A percentile compares a stretch with the other conserved stretches of the same genome.
Evolutionary conservation across 1,284 basidiomycete species (phyloP).

Genomic region (Malassezia cuniculi): DNA sequence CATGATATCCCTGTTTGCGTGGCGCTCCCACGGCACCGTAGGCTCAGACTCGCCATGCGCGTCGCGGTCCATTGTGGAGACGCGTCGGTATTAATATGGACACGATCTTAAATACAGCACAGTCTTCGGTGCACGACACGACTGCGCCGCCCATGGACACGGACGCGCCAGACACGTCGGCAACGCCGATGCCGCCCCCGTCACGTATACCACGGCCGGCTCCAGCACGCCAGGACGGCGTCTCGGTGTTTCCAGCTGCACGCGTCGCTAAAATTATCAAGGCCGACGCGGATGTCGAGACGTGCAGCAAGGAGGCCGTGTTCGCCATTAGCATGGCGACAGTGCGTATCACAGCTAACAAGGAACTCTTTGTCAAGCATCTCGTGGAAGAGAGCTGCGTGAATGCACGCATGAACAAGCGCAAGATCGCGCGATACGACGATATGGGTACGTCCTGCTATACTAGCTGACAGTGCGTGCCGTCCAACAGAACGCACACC

Average conservation of each 20-base stretch:
- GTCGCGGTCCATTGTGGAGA: too few relatives aligned
- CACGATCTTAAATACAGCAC: too few relatives aligned
- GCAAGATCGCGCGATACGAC: conserved; percentile 29
- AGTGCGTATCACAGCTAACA: conserved; percentile 4
- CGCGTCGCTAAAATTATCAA: conserved; percentile 33
- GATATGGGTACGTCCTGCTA: conserved; percentile 19
- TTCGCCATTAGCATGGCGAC: conserved; percentile 32
- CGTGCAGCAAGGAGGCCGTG: conserved; percentile 34
- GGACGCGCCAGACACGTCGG: too few relatives aligned
- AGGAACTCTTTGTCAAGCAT: conserved; percentile 30
- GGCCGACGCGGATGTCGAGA: conserved; percentile 32
- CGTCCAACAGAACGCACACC: conserved; percentile 23
- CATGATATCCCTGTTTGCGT: conserved; percentile 34
- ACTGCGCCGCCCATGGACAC: too few relatives aligned
- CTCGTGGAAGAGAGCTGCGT: conserved; percentile 29
- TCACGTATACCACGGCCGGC: too few relatives aligned
- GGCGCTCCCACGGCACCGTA: too few relatives aligned
- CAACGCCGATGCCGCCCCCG: too few relatives aligned
- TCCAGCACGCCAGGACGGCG: too few relatives aligned
- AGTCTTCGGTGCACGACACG: too few relatives aligned
- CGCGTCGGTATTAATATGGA: too few relatives aligned
- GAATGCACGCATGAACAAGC: conserved; percentile 30
- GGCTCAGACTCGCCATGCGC: too few relatives aligned
- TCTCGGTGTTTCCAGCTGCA: conserved; percentile 23
- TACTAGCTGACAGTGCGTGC: conserved; percentile 15